Percentiles rank a stretch among this genome's conserved stretches.
Evolutionary conservation across 1,284 basidiomycete genomes (phyloP).

Genomic region (Ganoderma meredithae): DNA sequence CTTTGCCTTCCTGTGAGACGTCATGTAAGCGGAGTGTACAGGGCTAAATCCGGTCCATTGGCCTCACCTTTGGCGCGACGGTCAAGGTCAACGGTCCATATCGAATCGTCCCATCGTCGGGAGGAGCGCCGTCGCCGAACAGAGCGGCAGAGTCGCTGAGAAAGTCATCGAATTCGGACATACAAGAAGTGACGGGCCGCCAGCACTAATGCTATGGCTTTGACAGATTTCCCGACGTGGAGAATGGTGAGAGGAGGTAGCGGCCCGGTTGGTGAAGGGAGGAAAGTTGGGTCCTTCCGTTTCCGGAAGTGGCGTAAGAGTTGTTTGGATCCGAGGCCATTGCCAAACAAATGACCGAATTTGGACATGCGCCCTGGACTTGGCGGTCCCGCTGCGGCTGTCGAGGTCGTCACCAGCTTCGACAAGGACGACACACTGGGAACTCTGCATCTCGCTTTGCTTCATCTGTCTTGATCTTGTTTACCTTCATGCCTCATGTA

Average conservation of each 20-base stretch:
- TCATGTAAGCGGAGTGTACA: too few species aligned
- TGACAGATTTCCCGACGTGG: neutral
- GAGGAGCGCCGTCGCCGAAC: slow-evolving; percentile 28
- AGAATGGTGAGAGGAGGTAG: neutral
- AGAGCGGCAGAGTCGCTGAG: slow-evolving; percentile 27
- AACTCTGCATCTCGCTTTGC: neutral
- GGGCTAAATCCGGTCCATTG: too few species aligned
- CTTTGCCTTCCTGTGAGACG: slow-evolving; percentile 64
- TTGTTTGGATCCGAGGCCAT: slow-evolving; percentile 31
- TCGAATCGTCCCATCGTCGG: slow-evolving; percentile 24
- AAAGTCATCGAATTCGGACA: slow-evolving; percentile 25
- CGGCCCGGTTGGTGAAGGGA: neutral
- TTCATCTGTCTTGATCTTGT: neutral
- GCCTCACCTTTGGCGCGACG: slow-evolving; percentile 26
- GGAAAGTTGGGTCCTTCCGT: neutral
- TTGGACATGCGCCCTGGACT: slow-evolving; percentile 8
- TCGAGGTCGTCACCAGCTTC: slow-evolving; percentile 13
- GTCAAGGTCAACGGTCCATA: slow-evolving; percentile 30
- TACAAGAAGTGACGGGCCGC: neutral
- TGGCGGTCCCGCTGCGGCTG: neutral
- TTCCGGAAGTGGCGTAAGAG: slow-evolving; percentile 13
- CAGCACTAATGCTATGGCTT: neutral
- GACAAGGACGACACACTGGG: slow-evolving; percentile 7
- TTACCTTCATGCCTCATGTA: slow-evolving; percentile 32
- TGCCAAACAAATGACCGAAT: slow-evolving; percentile 32